These are phyloP conservation scores for Colletotrichum sp. DNA, from an alignment of 2,329 filamentous ascomycete species.

Conservation along the genomic window DNA sequence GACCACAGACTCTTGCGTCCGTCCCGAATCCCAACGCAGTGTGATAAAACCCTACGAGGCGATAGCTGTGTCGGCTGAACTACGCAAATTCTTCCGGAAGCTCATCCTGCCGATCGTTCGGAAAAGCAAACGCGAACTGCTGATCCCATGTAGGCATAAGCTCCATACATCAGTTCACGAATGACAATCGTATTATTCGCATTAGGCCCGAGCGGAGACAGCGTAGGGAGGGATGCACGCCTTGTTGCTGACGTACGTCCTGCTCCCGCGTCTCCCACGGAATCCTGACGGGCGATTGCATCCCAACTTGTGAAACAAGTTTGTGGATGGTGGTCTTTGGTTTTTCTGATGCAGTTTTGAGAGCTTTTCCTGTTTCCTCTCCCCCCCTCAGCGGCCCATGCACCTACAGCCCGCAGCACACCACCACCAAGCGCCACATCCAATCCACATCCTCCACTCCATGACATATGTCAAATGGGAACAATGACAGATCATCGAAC, in stretches of 20 bases:
- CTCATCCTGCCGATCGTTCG: not conserved
- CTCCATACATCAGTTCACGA: not conserved
- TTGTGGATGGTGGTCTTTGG: not conserved
- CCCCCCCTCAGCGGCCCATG: not conserved
- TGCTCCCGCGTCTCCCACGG: not conserved
- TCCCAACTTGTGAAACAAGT: constrained; percentile 3
- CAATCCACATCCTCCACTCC: not conserved
- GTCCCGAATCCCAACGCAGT: not conserved
- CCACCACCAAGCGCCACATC: not conserved
- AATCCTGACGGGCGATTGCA: not conserved
- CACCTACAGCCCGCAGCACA: not conserved
- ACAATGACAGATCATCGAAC: not conserved
- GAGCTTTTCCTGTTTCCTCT: not conserved
- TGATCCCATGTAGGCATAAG: not conserved
- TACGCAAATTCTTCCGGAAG: not conserved
- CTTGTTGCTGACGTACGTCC: not conserved
- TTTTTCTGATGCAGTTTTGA: constrained; percentile 1
- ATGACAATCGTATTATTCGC: not conserved
- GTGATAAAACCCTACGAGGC: not conserved
- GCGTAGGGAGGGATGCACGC: not conserved
- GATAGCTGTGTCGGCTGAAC: not conserved
- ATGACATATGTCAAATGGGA: not conserved
- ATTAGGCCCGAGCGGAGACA: not conserved
- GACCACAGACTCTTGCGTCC: not conserved
- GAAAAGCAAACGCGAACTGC: not conserved